A percentile compares a stretch with the other conserved stretches of the same genome.
phyloP scores from a whole-genome alignment of 768 basidiomycete species.

The Pleurotus ostreatus region DNA sequence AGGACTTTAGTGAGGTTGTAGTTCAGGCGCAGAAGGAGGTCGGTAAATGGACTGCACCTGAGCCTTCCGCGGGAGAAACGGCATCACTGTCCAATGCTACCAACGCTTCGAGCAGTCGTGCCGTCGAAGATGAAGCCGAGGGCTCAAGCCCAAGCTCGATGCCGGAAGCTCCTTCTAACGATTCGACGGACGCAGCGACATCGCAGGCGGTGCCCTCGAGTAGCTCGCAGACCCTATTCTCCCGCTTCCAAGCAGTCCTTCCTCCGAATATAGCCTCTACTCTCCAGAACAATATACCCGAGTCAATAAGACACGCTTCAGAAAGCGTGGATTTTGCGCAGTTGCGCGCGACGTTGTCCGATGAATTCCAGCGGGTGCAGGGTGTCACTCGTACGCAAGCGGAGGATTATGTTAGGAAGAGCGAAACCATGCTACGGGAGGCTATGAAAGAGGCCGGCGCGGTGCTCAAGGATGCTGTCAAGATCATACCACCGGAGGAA shows the following conservation, averaged over 20 bases:
- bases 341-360: conserved; percentile 56
- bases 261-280: conserved; percentile 71
- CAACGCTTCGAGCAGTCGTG: not conserved
- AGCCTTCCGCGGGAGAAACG: conserved; percentile 11
- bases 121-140: not conserved
- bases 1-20: conserved; percentile 70
- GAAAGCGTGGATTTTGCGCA: conserved; percentile 67
- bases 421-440: conserved; percentile 59
- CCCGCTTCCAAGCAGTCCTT: conserved; percentile 68
- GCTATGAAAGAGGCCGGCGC: conserved; percentile 80
- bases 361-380: conserved; percentile 71
- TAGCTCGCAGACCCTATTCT: conserved; percentile 47
- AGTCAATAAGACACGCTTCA: conserved; percentile 57
- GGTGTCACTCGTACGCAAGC: conserved; percentile 72
- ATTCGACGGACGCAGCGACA: conserved; percentile 18
- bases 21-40: conserved; percentile 78
- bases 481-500: conserved; percentile 83
- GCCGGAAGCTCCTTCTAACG: not conserved
- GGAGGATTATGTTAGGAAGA: conserved; percentile 81
- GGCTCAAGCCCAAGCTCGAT: conserved; percentile 12
- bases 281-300: conserved; percentile 66
- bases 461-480: conserved; percentile 83
- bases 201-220: conserved; percentile 13
- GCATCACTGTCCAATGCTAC: conserved; percentile 18
- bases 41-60: conserved; percentile 45